Evolutionary conservation across 495 filamentous ascomycete genomes (phyloP).

Genomic region (Xylaria bambusicola): DNA sequence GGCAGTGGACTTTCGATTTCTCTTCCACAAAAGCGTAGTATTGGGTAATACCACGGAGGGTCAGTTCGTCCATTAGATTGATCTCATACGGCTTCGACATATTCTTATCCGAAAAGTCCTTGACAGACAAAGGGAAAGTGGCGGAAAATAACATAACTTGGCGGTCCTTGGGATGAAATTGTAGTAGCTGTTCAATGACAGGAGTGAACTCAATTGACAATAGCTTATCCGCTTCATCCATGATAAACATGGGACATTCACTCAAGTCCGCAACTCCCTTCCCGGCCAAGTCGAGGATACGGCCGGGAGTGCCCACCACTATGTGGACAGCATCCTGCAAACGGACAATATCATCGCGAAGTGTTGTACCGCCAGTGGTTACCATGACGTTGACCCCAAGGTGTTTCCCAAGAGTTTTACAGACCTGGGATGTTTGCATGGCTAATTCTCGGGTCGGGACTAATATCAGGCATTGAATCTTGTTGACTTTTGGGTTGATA

Average conservation of each 20-base stretch:
- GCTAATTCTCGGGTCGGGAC: slow-evolving; percentile 96
- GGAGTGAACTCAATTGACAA: slow-evolving; percentile 95
- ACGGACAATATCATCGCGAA: slow-evolving; percentile 97
- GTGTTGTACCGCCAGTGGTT: slow-evolving; percentile 88
- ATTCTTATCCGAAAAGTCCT: slow-evolving; percentile 97
- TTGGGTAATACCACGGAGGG: slow-evolving; percentile 94
- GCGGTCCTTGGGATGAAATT: slow-evolving; percentile 91
- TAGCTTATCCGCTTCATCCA: slow-evolving; percentile 98
- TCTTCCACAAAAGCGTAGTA: slow-evolving; percentile 99
- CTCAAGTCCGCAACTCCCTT: slow-evolving; percentile 96
- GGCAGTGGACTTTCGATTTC: slow-evolving; percentile 98
- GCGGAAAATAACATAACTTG: slow-evolving; percentile 99
- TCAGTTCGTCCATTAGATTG: slow-evolving; percentile 99
- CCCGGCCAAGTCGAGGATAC: slow-evolving; percentile 91
- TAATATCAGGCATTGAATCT: slow-evolving; percentile 93
- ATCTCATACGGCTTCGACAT: slow-evolving; percentile 96
- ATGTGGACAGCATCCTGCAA: slow-evolving; percentile 93
- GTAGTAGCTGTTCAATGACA: slow-evolving; percentile 90
- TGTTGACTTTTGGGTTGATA: slow-evolving; percentile 92
- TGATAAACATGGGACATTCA: slow-evolving; percentile 94
- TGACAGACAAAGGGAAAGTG: slow-evolving; percentile 94
- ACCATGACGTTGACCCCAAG: slow-evolving; percentile 99
- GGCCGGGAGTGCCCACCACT: slow-evolving; percentile 93
- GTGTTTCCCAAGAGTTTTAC: slow-evolving; percentile 96
- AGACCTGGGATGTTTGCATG: slow-evolving; percentile 98